phyloP scores from a whole-genome alignment of 371 early-diverging fungal genomes.

The Lichtheimia corymbifera region DNA sequence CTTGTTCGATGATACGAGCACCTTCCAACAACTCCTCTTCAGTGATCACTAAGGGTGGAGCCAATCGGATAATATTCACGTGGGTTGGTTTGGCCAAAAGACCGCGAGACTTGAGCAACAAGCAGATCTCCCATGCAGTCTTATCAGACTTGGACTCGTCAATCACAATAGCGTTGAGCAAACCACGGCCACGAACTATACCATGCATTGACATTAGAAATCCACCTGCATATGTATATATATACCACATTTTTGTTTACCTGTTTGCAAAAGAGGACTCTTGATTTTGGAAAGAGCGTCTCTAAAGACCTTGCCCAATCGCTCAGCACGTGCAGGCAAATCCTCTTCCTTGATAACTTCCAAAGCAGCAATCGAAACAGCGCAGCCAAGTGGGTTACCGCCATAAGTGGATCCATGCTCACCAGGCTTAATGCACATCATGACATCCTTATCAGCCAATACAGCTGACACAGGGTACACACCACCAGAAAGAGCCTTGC shows the following conservation, averaged over 20 bases:
- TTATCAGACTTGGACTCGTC: conserved; percentile 81
- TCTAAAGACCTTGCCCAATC: conserved; percentile 86
- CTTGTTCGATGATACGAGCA: conserved; percentile 78
- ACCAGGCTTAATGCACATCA: conserved; percentile 94
- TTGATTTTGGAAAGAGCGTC: conserved; percentile 69
- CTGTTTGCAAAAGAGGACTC: conserved; percentile 72
- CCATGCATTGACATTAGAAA: conserved; percentile 7
- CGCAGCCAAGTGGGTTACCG: conserved; percentile 94
- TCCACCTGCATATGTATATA: neutral
- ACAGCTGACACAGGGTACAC: conserved; percentile 96
- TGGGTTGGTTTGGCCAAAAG: conserved; percentile 98
- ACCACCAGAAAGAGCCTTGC: conserved; percentile 95
- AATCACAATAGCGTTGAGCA: conserved; percentile 96
- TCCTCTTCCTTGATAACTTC: conserved; percentile 94
- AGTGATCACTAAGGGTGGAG: conserved; percentile 94
- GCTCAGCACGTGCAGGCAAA: conserved; percentile 75
- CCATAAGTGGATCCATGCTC: conserved; percentile 98
- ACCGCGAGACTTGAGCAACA: conserved; percentile 90
- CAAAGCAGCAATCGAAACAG: conserved; percentile 93
- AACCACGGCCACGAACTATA: conserved; percentile 89
- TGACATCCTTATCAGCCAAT: conserved; percentile 84
- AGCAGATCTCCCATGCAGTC: conserved; percentile 96
- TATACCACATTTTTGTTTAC: conserved; percentile 23
- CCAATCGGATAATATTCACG: conserved; percentile 94
- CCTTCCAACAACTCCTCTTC: conserved; percentile 85